Evolutionary conservation across 768 basidiomycete genomes (phyloP).

Genomic region (Leccinum barrowsii): DNA sequence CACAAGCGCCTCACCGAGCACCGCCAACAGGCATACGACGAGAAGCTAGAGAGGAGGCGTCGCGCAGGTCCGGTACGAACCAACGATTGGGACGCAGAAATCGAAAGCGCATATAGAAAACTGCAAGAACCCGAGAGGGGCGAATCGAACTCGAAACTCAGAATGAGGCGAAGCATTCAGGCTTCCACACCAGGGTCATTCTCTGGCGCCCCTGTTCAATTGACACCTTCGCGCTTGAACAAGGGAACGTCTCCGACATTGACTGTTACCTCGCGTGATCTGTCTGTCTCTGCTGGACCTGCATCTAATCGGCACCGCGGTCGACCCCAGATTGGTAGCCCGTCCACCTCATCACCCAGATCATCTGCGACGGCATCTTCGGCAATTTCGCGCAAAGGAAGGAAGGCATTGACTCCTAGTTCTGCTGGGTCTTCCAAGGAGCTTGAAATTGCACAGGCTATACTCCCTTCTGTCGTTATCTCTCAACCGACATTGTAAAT

Average conservation of each 20-base stretch:
- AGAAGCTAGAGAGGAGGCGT: constrained; percentile 35
- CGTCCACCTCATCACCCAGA: constrained; percentile 14
- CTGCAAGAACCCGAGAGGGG: constrained; percentile 28
- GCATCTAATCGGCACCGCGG: constrained; percentile 4
- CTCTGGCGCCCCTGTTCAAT: not conserved
- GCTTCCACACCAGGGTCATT: constrained; percentile 10
- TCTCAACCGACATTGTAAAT: constrained; percentile 24
- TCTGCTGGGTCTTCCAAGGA: constrained; percentile 15
- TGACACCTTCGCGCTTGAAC: constrained; percentile 2
- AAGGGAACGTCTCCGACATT: constrained; percentile 14
- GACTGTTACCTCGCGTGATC: constrained; percentile 9
- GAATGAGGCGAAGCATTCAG: constrained; percentile 15
- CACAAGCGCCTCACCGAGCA: constrained; percentile 42
- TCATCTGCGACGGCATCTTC: not conserved
- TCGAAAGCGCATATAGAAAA: constrained; percentile 17
- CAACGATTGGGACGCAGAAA: constrained; percentile 25
- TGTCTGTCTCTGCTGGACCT: constrained; percentile 12
- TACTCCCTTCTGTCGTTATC: constrained; percentile 17
- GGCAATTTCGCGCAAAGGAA: constrained; percentile 6
- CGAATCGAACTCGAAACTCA: constrained; percentile 21
- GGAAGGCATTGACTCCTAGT: constrained; percentile 1
- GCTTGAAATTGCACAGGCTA: not conserved
- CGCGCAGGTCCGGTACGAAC: constrained; percentile 9
- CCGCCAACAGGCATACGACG: constrained; percentile 42
- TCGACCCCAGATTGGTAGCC: constrained; percentile 3